Base-by-base conservation (phyloP, 305 asterid genomes). In the Caryopteris hybrid region DNA sequence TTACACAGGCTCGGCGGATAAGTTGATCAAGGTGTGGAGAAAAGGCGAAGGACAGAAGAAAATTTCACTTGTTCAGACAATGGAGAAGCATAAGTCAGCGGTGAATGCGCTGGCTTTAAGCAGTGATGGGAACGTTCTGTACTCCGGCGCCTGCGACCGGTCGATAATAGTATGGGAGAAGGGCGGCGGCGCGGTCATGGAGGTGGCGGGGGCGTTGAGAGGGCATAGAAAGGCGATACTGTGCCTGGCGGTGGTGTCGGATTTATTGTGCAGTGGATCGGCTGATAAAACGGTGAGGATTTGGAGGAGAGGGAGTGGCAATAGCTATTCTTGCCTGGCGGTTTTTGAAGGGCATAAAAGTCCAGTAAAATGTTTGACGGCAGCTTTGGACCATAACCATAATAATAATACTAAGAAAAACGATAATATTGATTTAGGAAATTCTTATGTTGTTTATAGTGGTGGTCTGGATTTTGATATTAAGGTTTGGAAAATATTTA, bases 91-190 rank as follows among this genome's bases (percentile, higher is more conserved):
- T 10, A 85, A 69, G 38, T 90, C 97, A 2, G 89, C 94, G 0
- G 93, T 93, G 14, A 93, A 90, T 16, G 95, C 97, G 1, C 54
- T 93, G 73, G 95, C 97, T 0, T 22, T 88, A 6, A 84, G 86
- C 78, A 6, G 54, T 0, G 94, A 85, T 9, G 97, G 88, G 1
- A 47, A 78, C 7, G 67, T 83, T 0, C 52, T 93, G 46, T 90
- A 88, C 55, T 90, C 99, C 14, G 99, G 99, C 20, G 96, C 97
- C 1, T 86, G 94, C 42, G 96, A 90, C 33, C 61, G 95, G 75
- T 86, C 95, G 39, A 87, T 90, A 12, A 73, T 90, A 0, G 95
- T 87, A 38, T 90, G 97, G 97, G 92, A 78, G 16, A 57, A 18
- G 42, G 25, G 7, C 45, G 75, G 73, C 5, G 83, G 83, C 7